Evolutionary conservation across 257 asterid species (phyloP).

Genomic region (Fraxinus cuspidata): DNA sequence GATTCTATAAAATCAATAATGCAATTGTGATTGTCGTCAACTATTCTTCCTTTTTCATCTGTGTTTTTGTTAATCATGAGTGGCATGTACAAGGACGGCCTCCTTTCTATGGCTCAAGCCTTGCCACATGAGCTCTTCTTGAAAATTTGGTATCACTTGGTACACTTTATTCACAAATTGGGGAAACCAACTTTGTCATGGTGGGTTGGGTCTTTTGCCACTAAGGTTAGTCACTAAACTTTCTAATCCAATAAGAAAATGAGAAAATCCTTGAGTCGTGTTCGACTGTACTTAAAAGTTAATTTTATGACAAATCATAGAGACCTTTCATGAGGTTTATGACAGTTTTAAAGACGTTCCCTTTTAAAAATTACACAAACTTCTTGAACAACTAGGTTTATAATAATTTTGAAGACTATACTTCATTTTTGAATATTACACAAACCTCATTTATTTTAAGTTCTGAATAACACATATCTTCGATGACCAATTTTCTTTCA

Average conservation of each 20-base stretch:
- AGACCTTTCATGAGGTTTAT: no score
- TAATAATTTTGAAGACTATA: no score
- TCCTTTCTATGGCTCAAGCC: background rate
- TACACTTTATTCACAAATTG: background rate
- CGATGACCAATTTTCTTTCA: no score
- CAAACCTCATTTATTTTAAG: no score
- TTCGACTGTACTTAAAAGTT: background rate
- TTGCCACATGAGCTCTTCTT: background rate
- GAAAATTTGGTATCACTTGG: background rate
- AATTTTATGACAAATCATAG: no score
- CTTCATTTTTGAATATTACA: no score
- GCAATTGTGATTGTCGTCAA: background rate
- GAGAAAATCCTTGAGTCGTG: background rate
- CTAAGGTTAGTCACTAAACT: background rate
- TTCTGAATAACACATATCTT: no score
- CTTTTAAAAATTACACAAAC: no score
- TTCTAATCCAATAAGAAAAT: background rate
- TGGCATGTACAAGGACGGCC: background rate
- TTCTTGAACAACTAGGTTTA: no score
- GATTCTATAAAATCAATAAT: conserved; percentile 15
- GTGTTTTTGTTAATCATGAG: background rate
- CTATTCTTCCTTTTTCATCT: background rate
- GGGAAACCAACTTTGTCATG: background rate
- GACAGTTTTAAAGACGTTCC: no score
- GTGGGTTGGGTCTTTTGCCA: background rate